Evolutionary conservation across 257 asterid genomes (phyloP), one percentile per base, ranked within the genome.

Genomic region (Rubia yunnanensis): DNA sequence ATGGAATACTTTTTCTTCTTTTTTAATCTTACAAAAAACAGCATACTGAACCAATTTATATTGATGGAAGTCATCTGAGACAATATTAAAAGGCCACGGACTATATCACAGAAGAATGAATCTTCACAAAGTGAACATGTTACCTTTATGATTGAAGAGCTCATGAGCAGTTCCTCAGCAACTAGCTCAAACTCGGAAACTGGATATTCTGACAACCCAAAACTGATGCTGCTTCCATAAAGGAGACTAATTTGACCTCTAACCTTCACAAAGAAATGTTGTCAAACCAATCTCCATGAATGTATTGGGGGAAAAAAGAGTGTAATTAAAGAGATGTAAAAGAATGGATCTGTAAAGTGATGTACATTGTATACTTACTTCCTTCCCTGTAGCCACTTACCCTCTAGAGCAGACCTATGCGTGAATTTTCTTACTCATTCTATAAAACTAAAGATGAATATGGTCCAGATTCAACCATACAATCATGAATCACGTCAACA

Each of bases 111-210:
- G 36, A 28, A 56, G 8, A 30, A 22, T 30, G 64, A 48, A 65
- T 52, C 27, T 54, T 18, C 18, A 50, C 30, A 63, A 13, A 22
- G 27, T 6, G 31, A 78, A 59, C 23, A 39, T 20, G 59, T 20
- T 79, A 92, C 98, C 98, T 92, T 87, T 73, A 92, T 92, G 54
- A 74, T 58, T 17, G 98, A 92, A 77, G 82, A 86, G 71, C 98
- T 92, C 87, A 92, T 92, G 71, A 92, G 85, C 68, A 92, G 96
- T 81, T 92, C 98, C 78, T 92, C 98, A 1, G 98, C 98, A 58
- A 89, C 92, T 67, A 92, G 91, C 85, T 92, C 98, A 79, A 92
- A 92, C 79, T 92, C 98, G 49, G 98, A 92, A 75, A 89, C 87
- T 52, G 96, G 98, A 79, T 26, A 84, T 24, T 81, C 77, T n/a